A percentile compares a stretch with the other conserved stretches of the same genome.
Evolutionary conservation across 345 rosid species (phyloP).

Genomic region (Hevea brasiliensis): DNA sequence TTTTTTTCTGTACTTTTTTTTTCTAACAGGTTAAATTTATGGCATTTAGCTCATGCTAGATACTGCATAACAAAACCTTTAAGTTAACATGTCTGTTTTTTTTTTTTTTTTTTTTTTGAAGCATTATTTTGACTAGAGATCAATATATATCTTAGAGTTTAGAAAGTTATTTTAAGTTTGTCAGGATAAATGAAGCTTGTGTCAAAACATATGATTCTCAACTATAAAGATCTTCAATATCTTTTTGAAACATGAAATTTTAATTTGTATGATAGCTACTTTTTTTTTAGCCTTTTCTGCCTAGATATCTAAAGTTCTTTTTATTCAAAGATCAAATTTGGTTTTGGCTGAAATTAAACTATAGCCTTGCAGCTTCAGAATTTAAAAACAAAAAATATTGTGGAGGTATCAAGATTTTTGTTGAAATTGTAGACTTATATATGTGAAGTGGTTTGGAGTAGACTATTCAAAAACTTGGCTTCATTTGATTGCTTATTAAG

Average conservation of each 20-base stretch:
- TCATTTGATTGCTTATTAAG: not conserved
- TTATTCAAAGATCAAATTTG: not conserved
- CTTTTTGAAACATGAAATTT: not conserved
- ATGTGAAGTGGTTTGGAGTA: not conserved
- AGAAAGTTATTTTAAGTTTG: not conserved
- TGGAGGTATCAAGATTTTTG: not conserved
- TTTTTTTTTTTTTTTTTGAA: not conserved
- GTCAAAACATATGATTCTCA: too few species aligned
- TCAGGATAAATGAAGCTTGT: not conserved
- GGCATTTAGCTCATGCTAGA: conserved; percentile 7
- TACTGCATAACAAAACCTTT: too few species aligned
- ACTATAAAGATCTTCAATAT: not conserved
- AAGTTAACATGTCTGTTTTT: not conserved
- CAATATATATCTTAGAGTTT: not conserved
- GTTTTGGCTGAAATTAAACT: not conserved
- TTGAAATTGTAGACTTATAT: not conserved
- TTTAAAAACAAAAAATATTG: not conserved
- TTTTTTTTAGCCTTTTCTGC: not conserved
- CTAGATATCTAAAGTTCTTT: not conserved
- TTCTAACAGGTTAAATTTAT: not conserved
- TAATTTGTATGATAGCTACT: not conserved
- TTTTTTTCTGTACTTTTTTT: not conserved
- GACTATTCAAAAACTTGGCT: not conserved
- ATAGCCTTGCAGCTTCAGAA: not conserved
- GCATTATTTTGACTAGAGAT: not conserved